Conservation (phyloP, 345 rosid species). For the Murraya koenigii region DNA sequence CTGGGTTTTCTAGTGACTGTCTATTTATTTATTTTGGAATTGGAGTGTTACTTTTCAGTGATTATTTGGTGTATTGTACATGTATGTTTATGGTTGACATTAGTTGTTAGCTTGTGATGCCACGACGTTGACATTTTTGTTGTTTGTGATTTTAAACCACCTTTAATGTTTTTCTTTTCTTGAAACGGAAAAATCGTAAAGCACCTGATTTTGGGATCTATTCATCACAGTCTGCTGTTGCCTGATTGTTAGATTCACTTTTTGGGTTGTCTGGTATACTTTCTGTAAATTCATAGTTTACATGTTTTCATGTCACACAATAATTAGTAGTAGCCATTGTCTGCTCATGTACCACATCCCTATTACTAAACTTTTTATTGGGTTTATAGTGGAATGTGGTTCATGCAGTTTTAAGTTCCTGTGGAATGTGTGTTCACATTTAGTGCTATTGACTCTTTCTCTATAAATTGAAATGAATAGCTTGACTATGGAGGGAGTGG, state of each 20-base stretch:
- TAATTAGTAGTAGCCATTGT: background rate
- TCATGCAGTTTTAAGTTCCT: background rate
- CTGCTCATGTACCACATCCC: background rate
- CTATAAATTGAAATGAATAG: slow-evolving; percentile 39
- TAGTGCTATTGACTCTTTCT: slow-evolving; percentile 12
- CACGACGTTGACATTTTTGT: background rate
- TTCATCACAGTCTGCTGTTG: background rate
- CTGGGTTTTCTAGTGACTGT: background rate
- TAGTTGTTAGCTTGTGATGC: background rate
- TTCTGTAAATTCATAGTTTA: background rate
- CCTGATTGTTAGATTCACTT: background rate
- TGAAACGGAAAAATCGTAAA: background rate
- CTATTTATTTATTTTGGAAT: background rate
- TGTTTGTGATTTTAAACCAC: background rate
- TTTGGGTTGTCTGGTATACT: background rate
- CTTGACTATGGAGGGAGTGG: slow-evolving; percentile 69
- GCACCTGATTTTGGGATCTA: background rate
- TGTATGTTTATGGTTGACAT: background rate
- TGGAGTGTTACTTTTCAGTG: background rate
- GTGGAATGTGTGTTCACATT: background rate
- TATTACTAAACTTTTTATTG: background rate
- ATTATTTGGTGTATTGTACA: background rate
- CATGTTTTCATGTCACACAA: background rate
- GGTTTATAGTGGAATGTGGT: slow-evolving; percentile 8
- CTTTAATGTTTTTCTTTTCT: background rate